Percentiles rank a stretch among this genome's conserved stretches.
phyloP scores from a whole-genome alignment of 1,284 basidiomycete species.

The Papiliotrema nemorosa region DNA sequence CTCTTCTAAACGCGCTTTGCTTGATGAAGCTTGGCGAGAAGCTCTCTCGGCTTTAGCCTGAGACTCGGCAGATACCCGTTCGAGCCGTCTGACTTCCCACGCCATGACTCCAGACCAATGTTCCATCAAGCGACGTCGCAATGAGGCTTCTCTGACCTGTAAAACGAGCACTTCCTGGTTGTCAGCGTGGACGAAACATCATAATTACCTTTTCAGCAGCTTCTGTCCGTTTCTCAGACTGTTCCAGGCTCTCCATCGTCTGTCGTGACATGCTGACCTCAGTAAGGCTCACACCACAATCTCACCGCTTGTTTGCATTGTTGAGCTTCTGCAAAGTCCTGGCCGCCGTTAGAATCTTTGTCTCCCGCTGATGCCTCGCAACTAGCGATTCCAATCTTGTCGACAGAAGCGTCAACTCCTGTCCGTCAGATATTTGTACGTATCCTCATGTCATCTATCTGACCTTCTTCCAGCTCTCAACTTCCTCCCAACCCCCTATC shows the following conservation, averaged over 20 bases:
- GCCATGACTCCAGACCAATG: constrained; percentile 50
- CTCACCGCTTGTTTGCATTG: constrained; percentile 38
- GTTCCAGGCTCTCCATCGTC: constrained; percentile 47
- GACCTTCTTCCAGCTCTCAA: constrained; percentile 88
- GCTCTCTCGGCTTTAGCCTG: constrained; percentile 25
- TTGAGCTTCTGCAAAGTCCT: constrained; percentile 49
- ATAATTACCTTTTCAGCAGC: constrained; percentile 45
- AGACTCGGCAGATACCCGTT: constrained; percentile 24
- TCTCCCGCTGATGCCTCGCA: constrained; percentile 46
- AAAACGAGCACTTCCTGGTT: constrained; percentile 45
- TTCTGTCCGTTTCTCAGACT: constrained; percentile 46
- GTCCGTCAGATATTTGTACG: neutral
- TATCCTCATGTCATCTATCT: constrained; percentile 19
- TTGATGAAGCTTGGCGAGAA: constrained; percentile 14
- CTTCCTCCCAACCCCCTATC: constrained; percentile 74
- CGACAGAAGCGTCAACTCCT: constrained; percentile 45
- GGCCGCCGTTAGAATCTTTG: constrained; percentile 50
- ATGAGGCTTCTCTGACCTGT: constrained; percentile 39
- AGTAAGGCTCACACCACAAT: neutral
- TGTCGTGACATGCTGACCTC: constrained; percentile 42
- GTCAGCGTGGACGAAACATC: constrained; percentile 9
- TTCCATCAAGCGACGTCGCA: constrained; percentile 46
- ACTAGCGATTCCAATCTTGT: constrained; percentile 40
- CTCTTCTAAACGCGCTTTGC: constrained; percentile 26
- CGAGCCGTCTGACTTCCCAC: constrained; percentile 48